phyloP scores from a whole-genome alignment of 2,329 filamentous ascomycete genomes.

The Cladosporium halotolerans region DNA sequence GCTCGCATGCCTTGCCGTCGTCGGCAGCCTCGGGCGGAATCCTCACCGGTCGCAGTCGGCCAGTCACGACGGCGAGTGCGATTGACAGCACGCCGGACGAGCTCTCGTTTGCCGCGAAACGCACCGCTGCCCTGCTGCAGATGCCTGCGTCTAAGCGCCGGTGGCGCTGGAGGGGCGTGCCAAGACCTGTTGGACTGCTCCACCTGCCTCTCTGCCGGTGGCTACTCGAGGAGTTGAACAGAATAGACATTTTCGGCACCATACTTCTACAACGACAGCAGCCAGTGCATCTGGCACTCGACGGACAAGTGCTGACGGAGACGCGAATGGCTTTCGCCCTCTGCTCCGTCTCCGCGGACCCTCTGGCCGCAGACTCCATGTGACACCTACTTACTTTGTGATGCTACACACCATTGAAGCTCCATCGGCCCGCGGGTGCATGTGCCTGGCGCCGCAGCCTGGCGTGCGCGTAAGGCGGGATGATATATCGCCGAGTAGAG shows the following conservation, averaged over 20 bases:
- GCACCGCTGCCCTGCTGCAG: background rate
- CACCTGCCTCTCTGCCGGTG: background rate
- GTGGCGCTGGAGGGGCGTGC: background rate
- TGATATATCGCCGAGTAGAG: no score
- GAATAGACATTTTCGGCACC: background rate
- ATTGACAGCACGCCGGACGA: background rate
- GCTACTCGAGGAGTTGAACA: background rate
- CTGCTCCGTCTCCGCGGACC: background rate
- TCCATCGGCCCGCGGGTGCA: background rate
- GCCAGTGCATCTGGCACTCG: background rate
- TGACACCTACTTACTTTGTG: background rate
- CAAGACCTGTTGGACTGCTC: background rate
- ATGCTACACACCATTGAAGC: background rate
- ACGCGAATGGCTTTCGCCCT: background rate
- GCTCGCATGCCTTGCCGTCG: background rate
- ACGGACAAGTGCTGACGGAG: background rate
- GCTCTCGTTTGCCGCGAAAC: background rate
- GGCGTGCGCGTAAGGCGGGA: background rate
- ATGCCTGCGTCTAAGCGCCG: constrained; percentile 6
- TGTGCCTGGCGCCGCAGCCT: background rate
- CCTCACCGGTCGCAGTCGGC: background rate
- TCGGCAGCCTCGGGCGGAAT: background rate
- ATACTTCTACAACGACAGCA: background rate
- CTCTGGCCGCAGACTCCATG: background rate
- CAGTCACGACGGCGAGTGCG: background rate